Conservation (phyloP, 202 grass and related monocot species). For the Miscanthus sacchariflorus region DNA sequence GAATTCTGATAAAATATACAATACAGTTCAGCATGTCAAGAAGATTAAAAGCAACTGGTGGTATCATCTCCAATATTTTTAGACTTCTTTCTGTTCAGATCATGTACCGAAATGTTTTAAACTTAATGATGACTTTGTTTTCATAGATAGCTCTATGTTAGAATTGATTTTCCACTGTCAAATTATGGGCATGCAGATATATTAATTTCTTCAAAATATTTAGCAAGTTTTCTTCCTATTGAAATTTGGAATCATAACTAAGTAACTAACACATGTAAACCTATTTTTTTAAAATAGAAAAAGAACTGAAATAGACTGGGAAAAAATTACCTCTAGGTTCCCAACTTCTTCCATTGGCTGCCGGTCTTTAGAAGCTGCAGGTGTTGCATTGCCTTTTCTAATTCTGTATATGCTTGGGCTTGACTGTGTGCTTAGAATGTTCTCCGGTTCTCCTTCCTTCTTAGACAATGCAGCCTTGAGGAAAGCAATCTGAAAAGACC, state of each 20-base stretch:
- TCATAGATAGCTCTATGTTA: constrained; percentile 16
- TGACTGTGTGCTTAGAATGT: constrained; percentile 49
- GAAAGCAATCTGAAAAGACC: constrained; percentile 68
- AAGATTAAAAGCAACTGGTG: constrained; percentile 18
- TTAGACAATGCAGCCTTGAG: constrained; percentile 76
- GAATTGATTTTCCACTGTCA: constrained; percentile 25
- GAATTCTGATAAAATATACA: constrained; percentile 25
- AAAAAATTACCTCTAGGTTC: constrained; percentile 71
- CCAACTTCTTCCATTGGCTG: constrained; percentile 90
- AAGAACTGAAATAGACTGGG: constrained; percentile 3
- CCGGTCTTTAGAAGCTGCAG: constrained; percentile 50
- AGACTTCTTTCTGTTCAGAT: constrained; percentile 20
- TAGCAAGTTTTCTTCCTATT: neutral
- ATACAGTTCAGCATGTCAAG: neutral
- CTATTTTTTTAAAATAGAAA: neutral
- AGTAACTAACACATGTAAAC: constrained; percentile 12
- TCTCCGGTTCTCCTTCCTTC: constrained; percentile 66
- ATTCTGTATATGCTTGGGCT: constrained; percentile 61
- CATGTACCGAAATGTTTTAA: constrained; percentile 1
- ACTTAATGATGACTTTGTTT: neutral
- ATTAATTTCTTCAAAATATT: constrained; percentile 21
- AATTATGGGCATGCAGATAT: constrained; percentile 11
- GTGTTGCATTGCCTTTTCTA: constrained; percentile 49
- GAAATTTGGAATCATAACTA: constrained; percentile 25
- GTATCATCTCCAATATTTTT: constrained; percentile 6